These are phyloP conservation scores for Aspergillus sp. DNA, from an alignment of 2,329 filamentous ascomycete species.

Conservation along the genomic window DNA sequence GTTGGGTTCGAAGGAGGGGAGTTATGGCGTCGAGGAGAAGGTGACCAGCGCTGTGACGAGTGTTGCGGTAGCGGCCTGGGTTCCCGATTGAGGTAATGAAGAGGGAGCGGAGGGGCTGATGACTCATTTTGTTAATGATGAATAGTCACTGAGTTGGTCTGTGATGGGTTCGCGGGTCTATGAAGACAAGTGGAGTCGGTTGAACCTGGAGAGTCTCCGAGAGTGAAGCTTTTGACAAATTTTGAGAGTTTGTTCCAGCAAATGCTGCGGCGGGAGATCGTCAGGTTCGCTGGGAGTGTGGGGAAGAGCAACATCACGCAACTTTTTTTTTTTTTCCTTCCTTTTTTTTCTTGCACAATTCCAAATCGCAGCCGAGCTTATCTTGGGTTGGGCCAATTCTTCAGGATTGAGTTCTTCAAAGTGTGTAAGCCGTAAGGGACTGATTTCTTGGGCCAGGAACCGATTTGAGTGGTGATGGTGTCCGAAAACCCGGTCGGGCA, in stretches of 20 bases:
- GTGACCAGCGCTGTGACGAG: slow-evolving; percentile 86
- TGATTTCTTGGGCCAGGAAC: neutral
- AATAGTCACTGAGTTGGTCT: too few species aligned
- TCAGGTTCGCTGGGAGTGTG: neutral
- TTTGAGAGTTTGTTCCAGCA: neutral
- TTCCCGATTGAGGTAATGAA: slow-evolving; percentile 89
- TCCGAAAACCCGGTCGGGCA: neutral
- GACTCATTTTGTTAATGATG: slow-evolving; percentile 4
- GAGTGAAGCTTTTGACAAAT: neutral
- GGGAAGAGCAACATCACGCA: neutral
- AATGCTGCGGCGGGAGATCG: slow-evolving; percentile 12
- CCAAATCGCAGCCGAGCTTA: neutral
- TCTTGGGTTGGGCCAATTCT: neutral
- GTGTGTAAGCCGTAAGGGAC: too few species aligned
- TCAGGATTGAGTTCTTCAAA: neutral
- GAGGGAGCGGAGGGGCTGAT: slow-evolving; percentile 46
- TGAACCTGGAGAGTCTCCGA: neutral
- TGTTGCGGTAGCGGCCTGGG: slow-evolving; percentile 68
- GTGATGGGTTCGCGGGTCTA: neutral
- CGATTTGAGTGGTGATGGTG: neutral
- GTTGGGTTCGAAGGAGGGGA: slow-evolving; percentile 48
- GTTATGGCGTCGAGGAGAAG: slow-evolving; percentile 66
- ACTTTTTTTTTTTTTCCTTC: neutral
- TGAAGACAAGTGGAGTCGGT: neutral
- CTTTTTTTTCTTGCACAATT: neutral